Evolutionary conservation across 441 rosid species (phyloP).

Genomic region (Aleurites moluccanus): DNA sequence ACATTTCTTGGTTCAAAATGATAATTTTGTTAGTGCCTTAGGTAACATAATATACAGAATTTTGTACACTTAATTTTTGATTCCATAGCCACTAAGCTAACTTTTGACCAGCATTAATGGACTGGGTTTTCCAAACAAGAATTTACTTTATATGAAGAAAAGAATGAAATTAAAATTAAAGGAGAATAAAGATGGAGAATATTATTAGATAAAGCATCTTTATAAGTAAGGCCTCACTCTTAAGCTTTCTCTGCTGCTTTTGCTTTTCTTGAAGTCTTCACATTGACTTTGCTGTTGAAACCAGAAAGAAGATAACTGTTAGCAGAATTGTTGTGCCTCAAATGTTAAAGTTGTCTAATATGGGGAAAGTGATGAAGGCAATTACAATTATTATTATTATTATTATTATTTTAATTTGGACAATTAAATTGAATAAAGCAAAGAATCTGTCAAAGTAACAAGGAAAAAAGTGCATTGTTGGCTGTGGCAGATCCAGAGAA

Average conservation of each 20-base stretch:
- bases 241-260: slow-evolving; percentile 26
- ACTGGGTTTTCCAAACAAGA: slow-evolving; percentile 3
- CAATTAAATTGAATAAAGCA: slow-evolving; percentile 17
- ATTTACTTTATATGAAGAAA: slow-evolving; percentile 6
- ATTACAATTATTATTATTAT: background rate
- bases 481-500: no score
- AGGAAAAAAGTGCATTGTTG: no score
- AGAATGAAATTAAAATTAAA: slow-evolving; percentile 22
- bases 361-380: background rate
- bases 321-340: background rate
- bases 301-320: slow-evolving; percentile 23
- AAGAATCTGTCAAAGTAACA: slow-evolving; percentile 36
- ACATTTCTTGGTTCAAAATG: background rate
- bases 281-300: slow-evolving; percentile 22
- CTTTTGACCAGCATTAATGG: slow-evolving; percentile 13
- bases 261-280: slow-evolving; percentile 15
- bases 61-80: background rate
- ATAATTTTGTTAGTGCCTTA: no score
- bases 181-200: slow-evolving; percentile 41
- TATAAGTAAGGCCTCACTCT: slow-evolving; percentile 31
- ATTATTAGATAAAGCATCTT: slow-evolving; percentile 40
- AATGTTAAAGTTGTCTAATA: background rate
- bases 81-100: background rate
- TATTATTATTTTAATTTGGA: slow-evolving; percentile 12
- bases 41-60: background rate